Evolutionary conservation across 768 basidiomycete genomes (phyloP), one percentile per base, ranked within the genome.

Genomic region (Sistotremastrum suecicum): DNA sequence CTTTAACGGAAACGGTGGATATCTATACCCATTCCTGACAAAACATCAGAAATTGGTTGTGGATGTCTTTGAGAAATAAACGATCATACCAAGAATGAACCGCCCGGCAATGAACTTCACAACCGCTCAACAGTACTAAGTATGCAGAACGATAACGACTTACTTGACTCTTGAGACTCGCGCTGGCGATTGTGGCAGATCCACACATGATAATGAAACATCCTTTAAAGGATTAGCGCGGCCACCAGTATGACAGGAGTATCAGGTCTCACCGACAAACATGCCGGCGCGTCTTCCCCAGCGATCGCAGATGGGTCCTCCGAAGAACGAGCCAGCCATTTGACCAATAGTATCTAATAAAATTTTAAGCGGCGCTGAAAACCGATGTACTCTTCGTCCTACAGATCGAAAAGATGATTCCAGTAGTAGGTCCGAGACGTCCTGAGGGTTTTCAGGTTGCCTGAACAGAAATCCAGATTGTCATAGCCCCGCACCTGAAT

Each of bases 21-120:
- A 20, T 20, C 20, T 20, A 20, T 20, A 20, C 20, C 20, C 20
- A 20, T 20, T 20, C 33, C 28, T 37, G 35, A 20, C 35, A 29
- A 7, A 2, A 2, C 7, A 4, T 54, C 49, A 31, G 56, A 54
- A 34, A 50, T 50, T 35, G 51, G 45, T 12, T 34, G 50, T 48
- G 12, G 41, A 42, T 2, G 54, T 57, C 51, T 58, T 55, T 29
- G 11, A 6, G 51, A 60, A 53, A 37, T 52, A 48, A 40, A 58
- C 57, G 45, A 54, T 54, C 44, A 56, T 54, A 44, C 62, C 61
- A 34, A 63, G 53, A 33, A 63, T 47, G 50, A 63, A 62, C 34
- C 57, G 53, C n/a, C 58, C 62, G 30, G 56, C 63, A 43, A 62
- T 54, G 47, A 65, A 58, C 45, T 61, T 57, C 3, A 51, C 43